Percentiles rank a stretch among this genome's conserved stretches.
Evolutionary conservation across 2,329 filamentous ascomycete genomes (phyloP).

Genomic region (Aspergillus japonicus): DNA sequence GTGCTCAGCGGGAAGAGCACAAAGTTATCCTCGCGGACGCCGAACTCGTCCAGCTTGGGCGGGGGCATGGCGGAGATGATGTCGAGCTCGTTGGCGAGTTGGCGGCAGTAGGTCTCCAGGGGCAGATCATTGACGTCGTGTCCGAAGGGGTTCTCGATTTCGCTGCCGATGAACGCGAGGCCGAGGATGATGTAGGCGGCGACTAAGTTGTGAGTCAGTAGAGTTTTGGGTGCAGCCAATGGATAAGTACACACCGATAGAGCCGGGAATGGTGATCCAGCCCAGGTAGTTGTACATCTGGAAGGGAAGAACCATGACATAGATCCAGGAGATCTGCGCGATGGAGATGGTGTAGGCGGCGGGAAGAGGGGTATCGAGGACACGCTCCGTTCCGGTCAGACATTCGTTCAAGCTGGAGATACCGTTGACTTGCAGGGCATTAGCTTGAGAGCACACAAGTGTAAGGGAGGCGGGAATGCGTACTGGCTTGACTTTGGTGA

Average conservation of each 20-base stretch:
- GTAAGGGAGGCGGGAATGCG: slow-evolving; percentile 8
- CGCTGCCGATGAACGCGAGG: slow-evolving; percentile 70
- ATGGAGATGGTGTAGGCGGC: slow-evolving; percentile 82
- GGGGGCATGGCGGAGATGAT: slow-evolving; percentile 63
- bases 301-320: slow-evolving; percentile 77
- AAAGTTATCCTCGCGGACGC: slow-evolving; percentile 34
- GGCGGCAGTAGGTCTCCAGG: slow-evolving; percentile 72
- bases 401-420: slow-evolving; percentile 69
- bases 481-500: slow-evolving; percentile 41
- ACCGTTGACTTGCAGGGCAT: slow-evolving; percentile 50
- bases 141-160: slow-evolving; percentile 84
- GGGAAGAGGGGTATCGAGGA: slow-evolving; percentile 78
- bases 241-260: slow-evolving; percentile 48
- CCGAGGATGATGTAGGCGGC: slow-evolving; percentile 82
- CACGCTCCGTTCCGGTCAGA: slow-evolving; percentile 70
- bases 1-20: slow-evolving; percentile 43
- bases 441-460: not conserved
- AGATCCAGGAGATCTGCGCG: slow-evolving; percentile 82
- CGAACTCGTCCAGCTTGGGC: slow-evolving; percentile 53
- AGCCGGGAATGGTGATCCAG: slow-evolving; percentile 77
- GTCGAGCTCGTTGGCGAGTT: slow-evolving; percentile 72
- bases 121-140: slow-evolving; percentile 80
- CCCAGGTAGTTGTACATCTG: slow-evolving; percentile 65
- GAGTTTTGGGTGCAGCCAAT: not conserved
- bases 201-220: slow-evolving; percentile 26